phyloP scores from a whole-genome alignment of 2,329 filamentous ascomycete species.

The Cryphonectria naterciae region DNA sequence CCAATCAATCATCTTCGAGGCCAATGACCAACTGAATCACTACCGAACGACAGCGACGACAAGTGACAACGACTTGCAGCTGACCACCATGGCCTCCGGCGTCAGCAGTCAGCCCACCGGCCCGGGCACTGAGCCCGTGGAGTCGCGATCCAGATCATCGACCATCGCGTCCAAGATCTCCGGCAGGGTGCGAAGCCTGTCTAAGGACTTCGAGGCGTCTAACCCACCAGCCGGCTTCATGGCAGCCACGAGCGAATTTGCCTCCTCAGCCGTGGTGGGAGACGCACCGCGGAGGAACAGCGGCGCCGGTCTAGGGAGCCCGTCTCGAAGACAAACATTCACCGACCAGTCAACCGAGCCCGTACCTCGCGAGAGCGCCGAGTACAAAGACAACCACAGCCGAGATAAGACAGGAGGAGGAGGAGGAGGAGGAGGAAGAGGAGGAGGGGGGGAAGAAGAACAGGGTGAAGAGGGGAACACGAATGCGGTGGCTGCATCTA shows the following conservation, averaged over 20 bases:
- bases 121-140: slow-evolving; percentile 12
- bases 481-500: neutral
- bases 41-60: neutral
- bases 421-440: neutral
- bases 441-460: neutral
- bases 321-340: slow-evolving; percentile 17
- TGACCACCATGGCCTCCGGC: slow-evolving; percentile 3
- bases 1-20: neutral
- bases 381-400: neutral
- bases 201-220: slow-evolving; percentile 48
- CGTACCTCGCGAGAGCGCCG: slow-evolving; percentile 15
- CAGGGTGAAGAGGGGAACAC: neutral
- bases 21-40: slow-evolving; percentile 1
- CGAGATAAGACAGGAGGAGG: neutral
- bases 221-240: slow-evolving; percentile 52
- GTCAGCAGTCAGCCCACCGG: slow-evolving; percentile 14
- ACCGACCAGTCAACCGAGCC: slow-evolving; percentile 18
- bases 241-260: slow-evolving; percentile 51
- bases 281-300: slow-evolving; percentile 25
- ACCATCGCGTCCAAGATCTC: slow-evolving; percentile 28
- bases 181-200: slow-evolving; percentile 30
- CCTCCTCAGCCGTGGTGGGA: slow-evolving; percentile 43
- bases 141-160: slow-evolving; percentile 26
- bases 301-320: slow-evolving; percentile 1
- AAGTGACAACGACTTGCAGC: neutral